Evolutionary conservation across 1,284 basidiomycete genomes (phyloP), one percentile per base, ranked within the genome.

Genomic region (Cutaneotrichosporon curvatum): DNA sequence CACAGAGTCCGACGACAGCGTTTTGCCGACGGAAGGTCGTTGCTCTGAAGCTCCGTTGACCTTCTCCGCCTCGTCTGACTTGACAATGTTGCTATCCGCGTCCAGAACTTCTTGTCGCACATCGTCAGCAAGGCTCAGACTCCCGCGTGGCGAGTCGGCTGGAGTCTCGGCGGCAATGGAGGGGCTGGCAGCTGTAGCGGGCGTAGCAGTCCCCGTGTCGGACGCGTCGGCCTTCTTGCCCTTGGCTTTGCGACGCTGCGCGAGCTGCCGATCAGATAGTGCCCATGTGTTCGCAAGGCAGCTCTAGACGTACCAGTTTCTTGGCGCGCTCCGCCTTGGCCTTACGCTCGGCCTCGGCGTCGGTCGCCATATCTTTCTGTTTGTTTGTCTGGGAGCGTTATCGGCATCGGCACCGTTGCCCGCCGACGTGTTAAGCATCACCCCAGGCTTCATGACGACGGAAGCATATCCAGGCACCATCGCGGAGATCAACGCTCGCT

Each of bases 271-370:
- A 12, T 44, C 35, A 44, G 35, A 22, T 30, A 10, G 23, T 19
- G n/a, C 14, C 22, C 11, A 9, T 6, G 11, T 28, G 7, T 28
- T 28, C 8, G n/a, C n/a, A 28, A 12, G 12, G 25, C 25, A 28
- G 31, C 2, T 39, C n/a, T 37, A 49, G n/a, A n/a, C 51, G 36
- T 38, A 69, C 67, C 43, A 69, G 58, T 51, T 65, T 67, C 49
- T 67, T 65, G 10, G 67, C 67, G 37, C 67, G 53, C 31, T 67
- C 67, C 12, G 67, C 67, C 50, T 69, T 68, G 6, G 67, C 65
- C 56, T 69, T 67, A 23, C 65, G 53, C 51, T 63, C 62, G 4
- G 56, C 58, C 22, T 64, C 64, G 16, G 58, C 48, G 31, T 48
- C 42, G 8, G 25, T 28, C 25, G 25, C 25, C 25, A 28, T 28